Base-by-base conservation (phyloP, 2,329 filamentous ascomycete genomes). In the Pyrenophora graminea region DNA sequence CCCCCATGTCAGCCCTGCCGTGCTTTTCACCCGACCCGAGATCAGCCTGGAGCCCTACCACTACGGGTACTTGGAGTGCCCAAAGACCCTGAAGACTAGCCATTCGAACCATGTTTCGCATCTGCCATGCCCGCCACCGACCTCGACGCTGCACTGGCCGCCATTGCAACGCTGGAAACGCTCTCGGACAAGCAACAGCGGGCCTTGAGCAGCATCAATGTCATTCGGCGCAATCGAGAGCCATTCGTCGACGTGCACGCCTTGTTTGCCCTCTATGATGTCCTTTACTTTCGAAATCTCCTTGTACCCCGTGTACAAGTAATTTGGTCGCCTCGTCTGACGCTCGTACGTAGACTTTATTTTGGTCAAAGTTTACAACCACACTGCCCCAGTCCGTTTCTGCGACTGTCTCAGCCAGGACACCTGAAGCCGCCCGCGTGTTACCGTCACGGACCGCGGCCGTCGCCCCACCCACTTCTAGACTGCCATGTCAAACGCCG, bases 311-410 rank as follows among this genome's bases (percentile, higher is more conserved):
- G 68, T 30, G 75, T 77, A n/a, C 69, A 77, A 44, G 66, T 78
- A 18, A 63, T 72, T 4, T 78, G 76, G 76, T 77, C 76, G 19
- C 55, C 69, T 25, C 68, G 75, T 40, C 62, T 78, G 54, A 78
- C 75, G n/a, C 69, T 77, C 63, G 48, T 51, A 42, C 25, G 48
- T 30, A 1, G 27, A 30, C 27, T 30, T 30, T 13, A 30, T 51
- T 48, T 51, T 37, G 25, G 23, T 33, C 73, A 68, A 59, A n/a
- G 27, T 45, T 48, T 48, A 7, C 27, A 30, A 10, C 27, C 18
- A 34, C 38, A 38, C 39, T 33, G 33, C 31, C 17, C 37, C 19
- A 33, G 23, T 47, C 47, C 69, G 53, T 48, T 53, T 42, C 42
- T 31, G 39, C 40, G 8, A 43, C 36, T 21, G 49, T 51, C 49